Evolutionary conservation across 2,329 filamentous ascomycete genomes (phyloP), one percentile per base, ranked within the genome.

Genomic region (Biscogniauxia marginata): DNA sequence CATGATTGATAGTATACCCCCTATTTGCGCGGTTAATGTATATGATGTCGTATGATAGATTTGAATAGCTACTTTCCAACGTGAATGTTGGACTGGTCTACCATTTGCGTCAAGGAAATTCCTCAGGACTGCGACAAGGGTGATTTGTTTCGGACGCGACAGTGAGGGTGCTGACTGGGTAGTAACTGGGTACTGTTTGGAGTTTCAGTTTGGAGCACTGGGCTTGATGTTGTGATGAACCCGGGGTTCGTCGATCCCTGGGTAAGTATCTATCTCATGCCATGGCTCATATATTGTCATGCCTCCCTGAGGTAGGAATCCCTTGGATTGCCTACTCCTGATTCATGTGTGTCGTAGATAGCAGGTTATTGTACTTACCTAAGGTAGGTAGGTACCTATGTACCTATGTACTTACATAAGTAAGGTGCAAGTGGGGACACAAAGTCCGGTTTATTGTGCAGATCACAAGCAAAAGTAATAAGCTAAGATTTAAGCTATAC

Each of bases 41-140:
- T 65, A 71, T 70, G 65, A 68, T 30, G 63, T 66, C 65, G 67
- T 67, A 69, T 61, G 68, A 69, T 68, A 69, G 64, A 67, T 61
- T 63, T 63, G 60, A 64, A 68, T 68, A 65, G 43, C 60, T 57
- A 39, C 55, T 50, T 44, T 49, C 49, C 25, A 30, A 16, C 24
- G 13, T 9, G 4, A 21, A 46, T 49, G 43, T 39, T 39, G 22
- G n/a, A 19, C 13, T 25, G 7, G n/a, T 21, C 30, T 11, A 16
- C 30, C 30, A 9, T 39, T 39, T 39, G 30, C 30, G n/a, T 39
- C 11, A 39, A 39, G 30, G 30, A 39, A 39, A 39, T 16, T 39
- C 9, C 13, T 39, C n/a, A 34, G 30, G 30, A 16, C 30, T 16
- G 13, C n/a, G 30, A 39, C 30, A 11, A 39, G 30, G 30, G 30